Evolutionary conservation across 371 early-diverging fungal genomes (phyloP), one percentile per base, ranked within the genome.

Genomic region (Mortierella sp.): DNA sequence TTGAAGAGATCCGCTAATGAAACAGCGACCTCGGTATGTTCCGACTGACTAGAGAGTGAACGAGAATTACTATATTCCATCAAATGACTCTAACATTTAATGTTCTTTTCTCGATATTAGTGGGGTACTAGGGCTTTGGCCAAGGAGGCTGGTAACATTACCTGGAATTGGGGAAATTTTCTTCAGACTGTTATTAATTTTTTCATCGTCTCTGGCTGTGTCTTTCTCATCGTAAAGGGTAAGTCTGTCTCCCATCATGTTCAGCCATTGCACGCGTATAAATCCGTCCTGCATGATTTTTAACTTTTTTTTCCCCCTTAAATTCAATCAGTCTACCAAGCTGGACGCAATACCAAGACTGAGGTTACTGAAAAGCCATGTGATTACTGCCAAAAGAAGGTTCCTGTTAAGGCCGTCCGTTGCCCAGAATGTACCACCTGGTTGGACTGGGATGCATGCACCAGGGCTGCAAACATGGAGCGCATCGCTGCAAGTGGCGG

Each of bases 401-500:
- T 77, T 19, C 68, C 72, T 10, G 8, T 77, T 4, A 63, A 72
- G 2, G 58, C 72, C 10, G 70, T 73, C 22, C 78, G 78, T 19
- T 77, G 78, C 65, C 66, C 70, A 40, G 53, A 55, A 2, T 77
- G 78, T 65, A 77, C 78, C 23, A 70, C 78, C n/a, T 72, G 73
- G 78, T 35, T 77, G 58, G 78, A 77, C 31, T 70, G 80, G 79
- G 68, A 76, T 53, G 76, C 68, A 6, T 76, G 76, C 23, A 49
- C 76, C 49, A 76, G 67, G 47, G 65, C 43, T 22, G 35, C 58
- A 17, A 49, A 65, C 8, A 64, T 68, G 58, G 64, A 75, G 26
- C 23, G 66, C 7, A 34, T 60, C 15, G 74, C 74, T 26, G 68
- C 68, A 15, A 28, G 31, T 17, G 37, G 26, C 1, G 72, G 37